A percentile compares a stretch with the other conserved stretches of the same genome.
Evolutionary conservation across 352 stramenopile species (phyloP).

Genomic region (Pilasporangium apinafurcum): DNA sequence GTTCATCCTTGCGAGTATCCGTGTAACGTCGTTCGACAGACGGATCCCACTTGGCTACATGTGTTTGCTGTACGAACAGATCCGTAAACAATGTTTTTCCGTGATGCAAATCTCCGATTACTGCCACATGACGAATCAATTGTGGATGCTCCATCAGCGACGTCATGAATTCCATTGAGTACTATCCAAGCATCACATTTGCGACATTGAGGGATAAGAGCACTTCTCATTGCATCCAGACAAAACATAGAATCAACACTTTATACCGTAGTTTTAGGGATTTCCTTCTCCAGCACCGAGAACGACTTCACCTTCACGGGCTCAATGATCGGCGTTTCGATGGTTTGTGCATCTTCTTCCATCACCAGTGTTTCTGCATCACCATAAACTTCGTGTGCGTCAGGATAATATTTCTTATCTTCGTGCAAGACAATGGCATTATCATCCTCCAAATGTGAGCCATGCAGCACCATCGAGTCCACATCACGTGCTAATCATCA

Average conservation of each 20-base stretch:
- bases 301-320: constrained; percentile 94
- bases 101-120: constrained; percentile 97
- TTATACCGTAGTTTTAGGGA: constrained; percentile 59
- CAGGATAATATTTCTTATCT: constrained; percentile 99
- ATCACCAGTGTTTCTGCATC: constrained; percentile 96
- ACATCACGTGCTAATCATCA: constrained; percentile 18
- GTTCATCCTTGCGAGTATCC: constrained; percentile 96
- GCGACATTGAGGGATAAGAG: neutral
- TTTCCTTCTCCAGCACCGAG: constrained; percentile 78
- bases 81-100: constrained; percentile 93
- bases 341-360: constrained; percentile 98
- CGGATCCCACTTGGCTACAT: constrained; percentile 77
- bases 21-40: constrained; percentile 88
- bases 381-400: constrained; percentile 95
- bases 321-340: constrained; percentile 98
- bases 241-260: neutral
- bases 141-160: constrained; percentile 87
- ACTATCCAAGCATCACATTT: constrained; percentile 22
- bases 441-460: constrained; percentile 54
- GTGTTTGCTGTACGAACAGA: constrained; percentile 88
- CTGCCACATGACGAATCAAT: constrained; percentile 91
- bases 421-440: constrained; percentile 98
- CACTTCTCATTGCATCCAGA: neutral
- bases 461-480: constrained; percentile 41
- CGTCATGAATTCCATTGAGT: constrained; percentile 86